Evolutionary conservation across 768 basidiomycete species (phyloP).

Genomic region (Serendipita sp.): DNA sequence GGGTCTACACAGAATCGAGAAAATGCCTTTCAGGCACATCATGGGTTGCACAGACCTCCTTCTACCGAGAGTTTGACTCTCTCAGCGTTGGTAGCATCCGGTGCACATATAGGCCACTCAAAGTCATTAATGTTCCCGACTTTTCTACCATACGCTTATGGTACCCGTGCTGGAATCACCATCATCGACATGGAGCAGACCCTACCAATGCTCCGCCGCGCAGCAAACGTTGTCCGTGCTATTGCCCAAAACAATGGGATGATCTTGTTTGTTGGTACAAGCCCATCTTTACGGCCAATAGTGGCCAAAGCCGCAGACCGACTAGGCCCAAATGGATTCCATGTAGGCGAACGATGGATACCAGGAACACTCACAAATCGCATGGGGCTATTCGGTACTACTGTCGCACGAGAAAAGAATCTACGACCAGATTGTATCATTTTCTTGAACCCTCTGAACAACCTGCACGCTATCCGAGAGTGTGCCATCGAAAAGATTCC

Average conservation of each 20-base stretch:
- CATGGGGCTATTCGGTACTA: slow-evolving; percentile 50
- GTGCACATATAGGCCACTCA: slow-evolving; percentile 88
- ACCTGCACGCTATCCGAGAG: slow-evolving; percentile 78
- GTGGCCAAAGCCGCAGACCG: slow-evolving; percentile 68
- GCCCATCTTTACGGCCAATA: slow-evolving; percentile 56
- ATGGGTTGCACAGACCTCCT: slow-evolving; percentile 46
- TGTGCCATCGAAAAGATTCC: slow-evolving; percentile 82
- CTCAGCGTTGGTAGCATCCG: slow-evolving; percentile 80
- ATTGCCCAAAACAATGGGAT: slow-evolving; percentile 68
- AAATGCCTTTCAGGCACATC: slow-evolving; percentile 58
- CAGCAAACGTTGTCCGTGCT: slow-evolving; percentile 72
- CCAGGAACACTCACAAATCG: slow-evolving; percentile 92
- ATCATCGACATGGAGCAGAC: slow-evolving; percentile 94
- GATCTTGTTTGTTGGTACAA: slow-evolving; percentile 82
- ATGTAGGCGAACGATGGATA: slow-evolving; percentile 79
- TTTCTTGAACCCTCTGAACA: slow-evolving; percentile 78
- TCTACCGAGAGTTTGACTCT: slow-evolving; percentile 52
- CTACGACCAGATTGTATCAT: slow-evolving; percentile 76
- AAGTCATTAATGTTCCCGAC: slow-evolving; percentile 73
- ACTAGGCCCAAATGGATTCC: slow-evolving; percentile 62
- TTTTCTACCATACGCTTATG: slow-evolving; percentile 86
- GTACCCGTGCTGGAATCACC: slow-evolving; percentile 73
- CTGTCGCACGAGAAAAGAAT: slow-evolving; percentile 35
- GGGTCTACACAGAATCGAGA: slow-evolving; percentile 64
- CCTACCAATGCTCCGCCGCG: slow-evolving; percentile 77